These are phyloP conservation scores for Aspergillus novoparasiticus DNA, from an alignment of 2,329 filamentous ascomycete species.

Conservation along the genomic window DNA sequence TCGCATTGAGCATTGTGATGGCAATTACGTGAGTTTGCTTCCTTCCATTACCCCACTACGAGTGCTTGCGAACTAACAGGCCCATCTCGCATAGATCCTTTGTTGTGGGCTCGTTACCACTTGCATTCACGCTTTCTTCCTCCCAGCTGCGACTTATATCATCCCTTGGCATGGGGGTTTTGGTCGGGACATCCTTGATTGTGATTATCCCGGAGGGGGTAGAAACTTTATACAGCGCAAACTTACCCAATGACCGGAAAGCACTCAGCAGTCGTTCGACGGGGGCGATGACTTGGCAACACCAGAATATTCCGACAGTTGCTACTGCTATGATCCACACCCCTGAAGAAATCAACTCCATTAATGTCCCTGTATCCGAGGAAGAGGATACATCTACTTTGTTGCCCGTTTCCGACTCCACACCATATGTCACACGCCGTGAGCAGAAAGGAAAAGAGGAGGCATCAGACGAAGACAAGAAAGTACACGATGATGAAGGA, in stretches of 20 bases:
- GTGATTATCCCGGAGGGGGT: constrained; percentile 98
- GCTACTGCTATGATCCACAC: constrained; percentile 10
- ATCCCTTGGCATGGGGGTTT: constrained; percentile 86
- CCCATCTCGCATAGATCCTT: constrained; percentile 69
- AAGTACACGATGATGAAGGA: constrained; percentile 45
- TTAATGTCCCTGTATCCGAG: neutral
- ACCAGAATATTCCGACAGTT: constrained; percentile 24
- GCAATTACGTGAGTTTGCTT: constrained; percentile 58
- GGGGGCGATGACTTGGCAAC: constrained; percentile 32
- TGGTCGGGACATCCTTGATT: constrained; percentile 92
- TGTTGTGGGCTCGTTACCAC: constrained; percentile 83
- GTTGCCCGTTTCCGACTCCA: constrained; percentile 10
- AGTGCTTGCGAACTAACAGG: constrained; percentile 15
- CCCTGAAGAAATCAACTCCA: neutral
- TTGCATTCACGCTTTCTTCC: constrained; percentile 84
- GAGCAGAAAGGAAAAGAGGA: constrained; percentile 31
- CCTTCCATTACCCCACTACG: neutral
- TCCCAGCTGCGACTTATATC: constrained; percentile 88
- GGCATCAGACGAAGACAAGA: constrained; percentile 38
- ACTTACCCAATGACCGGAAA: constrained; percentile 32
- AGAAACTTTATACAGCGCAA: constrained; percentile 76
- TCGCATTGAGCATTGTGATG: constrained; percentile 67
- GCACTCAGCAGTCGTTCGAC: constrained; percentile 32
- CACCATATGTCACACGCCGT: constrained; percentile 27
- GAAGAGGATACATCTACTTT: neutral